Conservation (phyloP, 2,329 filamentous ascomycete genomes). For the Aspergillus amoenus region DNA sequence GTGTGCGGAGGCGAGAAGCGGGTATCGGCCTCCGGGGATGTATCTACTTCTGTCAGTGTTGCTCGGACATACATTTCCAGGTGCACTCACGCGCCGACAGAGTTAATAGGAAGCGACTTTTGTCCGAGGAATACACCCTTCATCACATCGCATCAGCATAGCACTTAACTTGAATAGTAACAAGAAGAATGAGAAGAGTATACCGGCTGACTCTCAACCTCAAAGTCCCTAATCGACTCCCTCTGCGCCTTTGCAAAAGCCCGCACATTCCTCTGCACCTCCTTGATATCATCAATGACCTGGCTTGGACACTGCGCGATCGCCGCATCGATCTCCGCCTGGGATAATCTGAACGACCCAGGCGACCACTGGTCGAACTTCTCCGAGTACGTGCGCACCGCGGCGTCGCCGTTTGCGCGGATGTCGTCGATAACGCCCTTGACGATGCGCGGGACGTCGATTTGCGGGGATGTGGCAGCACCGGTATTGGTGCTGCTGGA, state of each 20-base stretch:
- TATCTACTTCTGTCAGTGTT: slow-evolving; percentile 28
- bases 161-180: background rate
- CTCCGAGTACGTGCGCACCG: slow-evolving; percentile 51
- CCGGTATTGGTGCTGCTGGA: background rate
- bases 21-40: slow-evolving; percentile 55
- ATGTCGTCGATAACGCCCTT: slow-evolving; percentile 51
- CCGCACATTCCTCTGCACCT: slow-evolving; percentile 52
- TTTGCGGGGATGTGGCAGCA: background rate
- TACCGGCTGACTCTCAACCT: slow-evolving; percentile 49
- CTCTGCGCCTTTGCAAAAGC: slow-evolving; percentile 51
- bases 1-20: slow-evolving; percentile 54
- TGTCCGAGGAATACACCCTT: slow-evolving; percentile 52
- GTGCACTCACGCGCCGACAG: slow-evolving; percentile 44
- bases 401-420: slow-evolving; percentile 47
- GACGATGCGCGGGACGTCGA: slow-evolving; percentile 44
- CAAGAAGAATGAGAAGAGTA: background rate
- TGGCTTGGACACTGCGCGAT: slow-evolving; percentile 49
- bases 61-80: too few species aligned
- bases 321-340: slow-evolving; percentile 44
- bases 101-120: slow-evolving; percentile 50
- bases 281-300: slow-evolving; percentile 55
- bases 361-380: slow-evolving; percentile 58
- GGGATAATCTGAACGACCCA: slow-evolving; percentile 49
- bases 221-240: slow-evolving; percentile 50
- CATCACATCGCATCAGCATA: background rate